Evolutionary conservation across 1,284 basidiomycete species (phyloP), one percentile per base, ranked within the genome.

Genomic region (Ustilago shanxiensis): DNA sequence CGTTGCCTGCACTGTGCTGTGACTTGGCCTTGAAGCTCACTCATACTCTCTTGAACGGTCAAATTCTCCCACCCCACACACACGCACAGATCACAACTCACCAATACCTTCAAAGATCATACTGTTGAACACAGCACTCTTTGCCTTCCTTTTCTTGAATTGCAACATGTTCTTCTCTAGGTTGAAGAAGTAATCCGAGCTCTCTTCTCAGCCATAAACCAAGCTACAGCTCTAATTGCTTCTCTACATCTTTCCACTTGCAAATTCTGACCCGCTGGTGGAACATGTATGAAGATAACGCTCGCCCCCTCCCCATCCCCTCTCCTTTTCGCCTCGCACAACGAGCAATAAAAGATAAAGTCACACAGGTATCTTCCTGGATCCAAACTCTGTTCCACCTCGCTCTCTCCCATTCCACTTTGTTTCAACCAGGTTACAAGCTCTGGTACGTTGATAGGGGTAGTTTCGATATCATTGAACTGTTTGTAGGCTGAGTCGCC

Each of bases 311-410:
- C 10, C 0, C n/a, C n/a, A n/a, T 35, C 37, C 31, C 31, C 31
- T 7, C 11, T 29, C 18, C 59, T 47, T 28, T 65, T 52, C 10
- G 71, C 62, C 35, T 79, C 72, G 33, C 53, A 60, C n/a, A 69
- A 31, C 10, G 75, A 78, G 26, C 54, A 54, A 28, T 79, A 79
- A 39, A 53, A 72, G 47, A 77, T 67, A 20, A 77, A 79, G 14
- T 79, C 78, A 60, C 78, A 79, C 29, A 79, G 66, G 39, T 74
- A 78, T 7, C 74, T 47, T 2, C 78, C 78, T 6, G 78, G 60
- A 37, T 79, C 67, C 16, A 60, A 45, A 4, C 58, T 63, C 58
- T 64, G 59, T 2, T 66, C 56, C 24, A 73, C 61, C 20, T 69
- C 74, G 0, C 14, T 37, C 0, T 28, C 35, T 29, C 22, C 6